These are phyloP conservation scores for Metschnikowia similis DNA, from an alignment of 805 yeast genomes.

Conservation along the genomic window DNA sequence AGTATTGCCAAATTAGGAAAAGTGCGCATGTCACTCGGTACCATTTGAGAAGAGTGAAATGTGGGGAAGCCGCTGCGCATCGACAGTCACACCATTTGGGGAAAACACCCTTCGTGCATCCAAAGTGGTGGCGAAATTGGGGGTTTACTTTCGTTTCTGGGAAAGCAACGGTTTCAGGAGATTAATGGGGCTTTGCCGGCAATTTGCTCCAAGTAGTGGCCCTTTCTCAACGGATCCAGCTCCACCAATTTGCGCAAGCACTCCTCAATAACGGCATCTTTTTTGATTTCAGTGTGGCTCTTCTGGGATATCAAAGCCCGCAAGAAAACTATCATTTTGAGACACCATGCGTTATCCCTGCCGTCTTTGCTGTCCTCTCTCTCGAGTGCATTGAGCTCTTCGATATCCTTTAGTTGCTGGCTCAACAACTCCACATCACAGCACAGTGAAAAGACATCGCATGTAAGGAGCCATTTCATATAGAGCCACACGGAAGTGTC, in stretches of 20 bases:
- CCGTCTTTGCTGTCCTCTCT: conserved; percentile 52
- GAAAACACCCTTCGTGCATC: too few species aligned
- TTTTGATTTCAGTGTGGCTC: neutral
- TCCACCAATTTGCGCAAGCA: conserved; percentile 42
- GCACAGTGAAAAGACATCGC: conserved; percentile 29
- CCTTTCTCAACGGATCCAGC: conserved; percentile 62
- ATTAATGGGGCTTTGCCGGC: conserved; percentile 12
- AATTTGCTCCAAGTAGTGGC: conserved; percentile 49
- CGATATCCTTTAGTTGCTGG: conserved; percentile 44
- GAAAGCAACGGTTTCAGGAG: neutral
- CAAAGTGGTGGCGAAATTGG: too few species aligned
- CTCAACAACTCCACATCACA: conserved; percentile 32
- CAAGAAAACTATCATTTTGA: conserved; percentile 53
- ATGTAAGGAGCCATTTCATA: conserved; percentile 68
- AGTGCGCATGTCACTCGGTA: conserved; percentile 1
- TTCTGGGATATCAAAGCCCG: conserved; percentile 26
- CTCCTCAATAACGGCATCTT: conserved; percentile 22
- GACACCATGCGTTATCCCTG: conserved; percentile 69
- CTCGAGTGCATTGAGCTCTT: conserved; percentile 70
- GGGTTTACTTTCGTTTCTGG: too few species aligned
- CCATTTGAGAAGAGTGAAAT: conserved; percentile 1
- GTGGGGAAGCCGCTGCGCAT: conserved; percentile 4
- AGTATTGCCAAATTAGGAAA: conserved; percentile 4
- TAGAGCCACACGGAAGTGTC: conserved; percentile 94
- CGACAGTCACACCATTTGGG: neutral